These are phyloP conservation scores for Sporisorium scitamineum DNA, from an alignment of 1,284 basidiomycete species.

Conservation along the genomic window DNA sequence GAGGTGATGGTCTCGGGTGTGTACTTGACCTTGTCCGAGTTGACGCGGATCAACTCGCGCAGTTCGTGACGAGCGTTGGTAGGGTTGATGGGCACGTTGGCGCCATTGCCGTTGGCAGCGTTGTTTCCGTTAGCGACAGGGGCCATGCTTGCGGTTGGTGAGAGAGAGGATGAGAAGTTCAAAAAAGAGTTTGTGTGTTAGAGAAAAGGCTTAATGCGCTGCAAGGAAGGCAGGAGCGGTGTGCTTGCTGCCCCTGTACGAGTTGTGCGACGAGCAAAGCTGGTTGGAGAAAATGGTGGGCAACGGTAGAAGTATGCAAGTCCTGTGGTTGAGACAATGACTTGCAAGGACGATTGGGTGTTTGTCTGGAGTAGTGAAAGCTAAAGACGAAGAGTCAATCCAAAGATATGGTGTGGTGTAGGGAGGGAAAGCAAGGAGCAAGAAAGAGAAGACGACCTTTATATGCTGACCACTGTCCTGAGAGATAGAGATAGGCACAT, in stretches of 20 bases:
- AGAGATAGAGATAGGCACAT: not conserved
- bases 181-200: constrained; percentile 14
- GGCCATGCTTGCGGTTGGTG: constrained; percentile 51
- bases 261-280: constrained; percentile 66
- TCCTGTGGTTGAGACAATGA: constrained; percentile 44
- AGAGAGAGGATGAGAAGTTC: constrained; percentile 16
- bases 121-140: constrained; percentile 60
- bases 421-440: constrained; percentile 1
- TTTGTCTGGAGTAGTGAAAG: constrained; percentile 1
- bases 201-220: constrained; percentile 47
- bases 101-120: constrained; percentile 33
- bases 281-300: constrained; percentile 68
- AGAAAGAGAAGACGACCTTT: not conserved
- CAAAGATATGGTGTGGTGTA: constrained; percentile 12
- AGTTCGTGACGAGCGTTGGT: constrained; percentile 68
- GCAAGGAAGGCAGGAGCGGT: constrained; percentile 62
- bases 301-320: constrained; percentile 48
- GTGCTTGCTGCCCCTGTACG: constrained; percentile 67
- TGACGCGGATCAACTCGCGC: constrained; percentile 63
- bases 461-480: not conserved
- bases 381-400: not conserved
- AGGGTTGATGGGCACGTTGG: constrained; percentile 62
- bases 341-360: constrained; percentile 33
- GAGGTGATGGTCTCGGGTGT: constrained; percentile 60
- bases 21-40: constrained; percentile 67